Evolutionary conservation across 768 basidiomycete genomes (phyloP).

Genomic region (Podaxis mareebaensis): DNA sequence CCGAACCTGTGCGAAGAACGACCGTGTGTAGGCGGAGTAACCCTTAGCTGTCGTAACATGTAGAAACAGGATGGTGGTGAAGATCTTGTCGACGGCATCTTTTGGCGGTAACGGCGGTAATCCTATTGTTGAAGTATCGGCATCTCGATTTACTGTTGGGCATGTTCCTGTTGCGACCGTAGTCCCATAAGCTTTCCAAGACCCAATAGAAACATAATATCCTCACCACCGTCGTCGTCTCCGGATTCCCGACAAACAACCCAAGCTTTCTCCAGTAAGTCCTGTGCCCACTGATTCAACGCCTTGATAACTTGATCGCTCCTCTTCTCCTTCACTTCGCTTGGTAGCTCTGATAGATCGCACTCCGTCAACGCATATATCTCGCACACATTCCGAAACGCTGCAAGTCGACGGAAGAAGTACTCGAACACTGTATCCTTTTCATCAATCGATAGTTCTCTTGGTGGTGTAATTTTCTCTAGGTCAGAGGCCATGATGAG

Average conservation of each 20-base stretch:
- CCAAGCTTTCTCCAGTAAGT: constrained; percentile 43
- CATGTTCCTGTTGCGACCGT: constrained; percentile 32
- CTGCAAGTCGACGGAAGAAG: constrained; percentile 44
- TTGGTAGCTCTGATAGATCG: constrained; percentile 8
- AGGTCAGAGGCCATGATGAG: constrained; percentile 21
- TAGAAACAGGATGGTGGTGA: constrained; percentile 53
- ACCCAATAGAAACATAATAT: neutral
- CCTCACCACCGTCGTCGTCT: constrained; percentile 18
- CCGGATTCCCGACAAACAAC: constrained; percentile 38
- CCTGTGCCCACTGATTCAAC: constrained; percentile 47
- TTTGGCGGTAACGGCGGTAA: constrained; percentile 38
- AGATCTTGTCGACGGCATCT: constrained; percentile 39
- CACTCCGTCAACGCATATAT: constrained; percentile 41
- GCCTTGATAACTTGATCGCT: constrained; percentile 31
- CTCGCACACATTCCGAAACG: constrained; percentile 43
- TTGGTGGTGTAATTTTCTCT: constrained; percentile 37
- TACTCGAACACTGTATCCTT: constrained; percentile 41
- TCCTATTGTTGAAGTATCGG: constrained; percentile 46
- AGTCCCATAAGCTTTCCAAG: neutral
- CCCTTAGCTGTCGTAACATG: constrained; percentile 46
- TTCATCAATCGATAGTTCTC: constrained; percentile 35
- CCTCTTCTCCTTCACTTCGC: constrained; percentile 15
- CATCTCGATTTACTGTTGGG: constrained; percentile 40
- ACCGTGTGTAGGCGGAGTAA: constrained; percentile 52
- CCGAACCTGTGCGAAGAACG: constrained; percentile 42